phyloP scores from a whole-genome alignment of 2,329 filamentous ascomycete species.

The Zymoseptoria tritici region DNA sequence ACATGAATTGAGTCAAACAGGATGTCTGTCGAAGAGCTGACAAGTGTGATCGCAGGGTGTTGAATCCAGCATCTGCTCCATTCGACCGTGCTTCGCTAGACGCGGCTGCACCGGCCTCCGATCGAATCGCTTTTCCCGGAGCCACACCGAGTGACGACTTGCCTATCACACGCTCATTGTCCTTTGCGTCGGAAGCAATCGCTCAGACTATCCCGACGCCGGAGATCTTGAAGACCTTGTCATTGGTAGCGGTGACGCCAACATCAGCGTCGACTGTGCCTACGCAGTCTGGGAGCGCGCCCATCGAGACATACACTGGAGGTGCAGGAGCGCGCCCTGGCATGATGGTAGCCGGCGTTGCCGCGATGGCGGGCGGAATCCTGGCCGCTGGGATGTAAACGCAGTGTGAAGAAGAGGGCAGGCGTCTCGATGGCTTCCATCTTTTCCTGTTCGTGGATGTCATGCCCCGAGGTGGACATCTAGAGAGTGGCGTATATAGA shows the following conservation, averaged over 20 bases:
- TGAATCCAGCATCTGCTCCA: neutral
- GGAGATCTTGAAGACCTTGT: neutral
- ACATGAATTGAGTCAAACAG: neutral
- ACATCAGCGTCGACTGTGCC: neutral
- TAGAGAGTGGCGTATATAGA: neutral
- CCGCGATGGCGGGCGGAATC: neutral
- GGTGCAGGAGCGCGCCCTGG: neutral
- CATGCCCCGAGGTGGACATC: neutral
- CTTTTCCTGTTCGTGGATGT: neutral
- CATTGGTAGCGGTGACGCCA: neutral
- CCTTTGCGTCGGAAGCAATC: neutral
- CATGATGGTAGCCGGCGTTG: neutral
- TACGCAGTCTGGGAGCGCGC: neutral
- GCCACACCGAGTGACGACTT: neutral
- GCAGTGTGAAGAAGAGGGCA: neutral
- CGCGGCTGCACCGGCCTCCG: neutral
- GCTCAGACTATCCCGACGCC: neutral
- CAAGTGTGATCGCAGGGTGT: neutral
- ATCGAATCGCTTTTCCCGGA: neutral
- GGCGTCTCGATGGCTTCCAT: neutral
- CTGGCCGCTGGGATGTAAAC: neutral
- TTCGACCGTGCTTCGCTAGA: neutral
- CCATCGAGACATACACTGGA: neutral
- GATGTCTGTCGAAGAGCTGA: neutral
- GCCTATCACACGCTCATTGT: neutral